Percentiles rank a stretch among this genome's conserved stretches.
phyloP scores from a whole-genome alignment of 2,329 filamentous ascomycete genomes.

The Talaromyces pinophilus region DNA sequence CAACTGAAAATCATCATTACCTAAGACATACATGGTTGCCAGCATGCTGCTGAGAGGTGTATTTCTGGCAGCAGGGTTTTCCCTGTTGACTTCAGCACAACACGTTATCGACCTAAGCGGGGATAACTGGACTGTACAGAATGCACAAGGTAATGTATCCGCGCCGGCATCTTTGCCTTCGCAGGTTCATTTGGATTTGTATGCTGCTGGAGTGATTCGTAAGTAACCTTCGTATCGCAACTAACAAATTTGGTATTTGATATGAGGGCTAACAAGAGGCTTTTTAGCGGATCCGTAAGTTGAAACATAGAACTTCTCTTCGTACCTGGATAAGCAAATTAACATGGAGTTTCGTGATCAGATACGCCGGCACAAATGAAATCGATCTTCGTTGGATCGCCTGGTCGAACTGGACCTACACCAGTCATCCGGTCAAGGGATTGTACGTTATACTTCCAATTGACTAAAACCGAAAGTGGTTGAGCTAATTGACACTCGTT shows the following conservation, averaged over 20 bases:
- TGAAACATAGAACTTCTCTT: background rate
- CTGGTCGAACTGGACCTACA: conserved; percentile 64
- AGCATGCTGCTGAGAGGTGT: background rate
- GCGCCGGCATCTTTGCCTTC: conserved; percentile 59
- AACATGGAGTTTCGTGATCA: conserved; percentile 12
- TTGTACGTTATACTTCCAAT: conserved; percentile 37
- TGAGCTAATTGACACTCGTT: background rate
- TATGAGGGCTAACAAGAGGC: conserved; percentile 13
- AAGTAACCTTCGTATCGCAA: conserved; percentile 36
- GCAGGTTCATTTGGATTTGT: conserved; percentile 61
- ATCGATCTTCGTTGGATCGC: conserved; percentile 62
- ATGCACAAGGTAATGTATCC: conserved; percentile 51
- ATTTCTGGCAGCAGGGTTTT: conserved; percentile 16
- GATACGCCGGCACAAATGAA: conserved; percentile 59
- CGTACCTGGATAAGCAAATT: background rate
- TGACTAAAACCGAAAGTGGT: background rate
- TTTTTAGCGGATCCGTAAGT: conserved; percentile 39
- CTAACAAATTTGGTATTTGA: background rate
- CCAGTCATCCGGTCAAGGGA: conserved; percentile 47
- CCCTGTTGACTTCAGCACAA: conserved; percentile 30
- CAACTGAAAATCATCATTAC: background rate
- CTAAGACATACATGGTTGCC: background rate
- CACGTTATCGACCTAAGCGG: conserved; percentile 46
- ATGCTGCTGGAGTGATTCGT: conserved; percentile 55
- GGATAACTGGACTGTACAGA: conserved; percentile 50